Base-by-base conservation (phyloP, 164 flowering plant species). In the Tetracentron sinense region DNA sequence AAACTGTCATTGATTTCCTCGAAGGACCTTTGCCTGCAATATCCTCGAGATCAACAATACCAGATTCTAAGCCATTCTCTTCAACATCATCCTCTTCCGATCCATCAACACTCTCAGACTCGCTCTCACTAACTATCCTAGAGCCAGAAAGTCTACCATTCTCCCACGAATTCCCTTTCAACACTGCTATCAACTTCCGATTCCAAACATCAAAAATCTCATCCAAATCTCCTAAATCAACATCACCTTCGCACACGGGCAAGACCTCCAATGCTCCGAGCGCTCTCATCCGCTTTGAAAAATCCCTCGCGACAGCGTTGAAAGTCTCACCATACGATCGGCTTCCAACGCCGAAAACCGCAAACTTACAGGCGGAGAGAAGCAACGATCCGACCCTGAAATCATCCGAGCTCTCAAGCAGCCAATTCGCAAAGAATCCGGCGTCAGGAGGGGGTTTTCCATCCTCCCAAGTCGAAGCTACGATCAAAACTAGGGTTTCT, bases 391-490 rank as follows among this genome's bases (percentile, higher is more conserved):
- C 97, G 17, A 90, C 92, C 49, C 97, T 73, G 64, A 94, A 94
- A 67, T 94, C 97, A 0, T 79, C 81, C 22, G 83, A 90, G 67
- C 94, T 86, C 71, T 94, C 99, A 10, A 75, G 70, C 8, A 94
- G 77, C 97, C 97, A 94, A 29, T 82, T 74, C 2, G 82, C 80
- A 22, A 94, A 78, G 72, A 94, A 94, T 12, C 44, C 59, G 0
- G 77, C 80, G 25, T 68, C 68, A 0, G 58, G 61, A 19, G 99
- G 96, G 1, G 96, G 77, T 12, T 75, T 82, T 6, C 96, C 97
- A 35, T 84, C 82, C 29, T 91, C 99, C 97, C 99, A 94, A 16
- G 96, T 88, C n/a, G 96, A 91, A 2, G 89, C 92, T 5, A 94
- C 72, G 53, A 89, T 62, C 51, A 91, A 31, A 53, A 94, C 79